Evolutionary conservation across 768 basidiomycete species (phyloP).

Genomic region (Boletus subcaerulescens): DNA sequence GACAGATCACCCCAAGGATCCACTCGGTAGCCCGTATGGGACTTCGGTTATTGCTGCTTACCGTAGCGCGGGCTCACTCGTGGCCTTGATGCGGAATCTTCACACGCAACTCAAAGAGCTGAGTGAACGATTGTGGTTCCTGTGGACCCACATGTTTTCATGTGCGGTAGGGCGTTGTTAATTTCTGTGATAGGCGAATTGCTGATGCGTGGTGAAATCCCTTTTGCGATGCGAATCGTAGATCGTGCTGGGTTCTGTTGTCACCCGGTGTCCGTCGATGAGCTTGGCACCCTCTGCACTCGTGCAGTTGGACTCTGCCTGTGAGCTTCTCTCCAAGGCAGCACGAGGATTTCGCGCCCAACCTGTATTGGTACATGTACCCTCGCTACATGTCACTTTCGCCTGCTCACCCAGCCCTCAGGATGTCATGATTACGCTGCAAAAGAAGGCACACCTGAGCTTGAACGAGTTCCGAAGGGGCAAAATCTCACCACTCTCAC

Average conservation of each 20-base stretch:
- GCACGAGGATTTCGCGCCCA: constrained; percentile 62
- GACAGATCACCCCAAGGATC: constrained; percentile 71
- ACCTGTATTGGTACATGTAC: constrained; percentile 54
- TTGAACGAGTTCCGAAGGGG: constrained; percentile 63
- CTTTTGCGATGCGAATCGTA: constrained; percentile 4
- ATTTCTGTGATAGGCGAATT: constrained; percentile 9
- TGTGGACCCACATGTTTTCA: constrained; percentile 51
- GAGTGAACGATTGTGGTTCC: constrained; percentile 62
- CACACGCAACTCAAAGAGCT: constrained; percentile 61
- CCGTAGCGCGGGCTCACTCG: constrained; percentile 66
- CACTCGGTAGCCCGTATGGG: constrained; percentile 68
- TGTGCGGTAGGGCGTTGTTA: constrained; percentile 44
- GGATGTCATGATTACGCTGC: constrained; percentile 64
- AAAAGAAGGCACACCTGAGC: constrained; percentile 62
- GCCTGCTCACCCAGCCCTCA: constrained; percentile 26
- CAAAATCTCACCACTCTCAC: constrained; percentile 43
- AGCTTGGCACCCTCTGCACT: constrained; percentile 73
- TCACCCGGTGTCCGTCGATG: constrained; percentile 77
- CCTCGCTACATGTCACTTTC: neutral
- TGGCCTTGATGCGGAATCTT: constrained; percentile 67
- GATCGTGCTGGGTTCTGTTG: constrained; percentile 74
- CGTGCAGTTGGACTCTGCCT: constrained; percentile 70
- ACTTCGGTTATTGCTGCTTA: constrained; percentile 74
- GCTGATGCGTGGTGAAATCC: constrained; percentile 16
- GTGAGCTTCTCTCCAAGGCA: constrained; percentile 69